phyloP scores from a whole-genome alignment of 2,329 filamentous ascomycete genomes.

The Colletotrichum sansevieriae region DNA sequence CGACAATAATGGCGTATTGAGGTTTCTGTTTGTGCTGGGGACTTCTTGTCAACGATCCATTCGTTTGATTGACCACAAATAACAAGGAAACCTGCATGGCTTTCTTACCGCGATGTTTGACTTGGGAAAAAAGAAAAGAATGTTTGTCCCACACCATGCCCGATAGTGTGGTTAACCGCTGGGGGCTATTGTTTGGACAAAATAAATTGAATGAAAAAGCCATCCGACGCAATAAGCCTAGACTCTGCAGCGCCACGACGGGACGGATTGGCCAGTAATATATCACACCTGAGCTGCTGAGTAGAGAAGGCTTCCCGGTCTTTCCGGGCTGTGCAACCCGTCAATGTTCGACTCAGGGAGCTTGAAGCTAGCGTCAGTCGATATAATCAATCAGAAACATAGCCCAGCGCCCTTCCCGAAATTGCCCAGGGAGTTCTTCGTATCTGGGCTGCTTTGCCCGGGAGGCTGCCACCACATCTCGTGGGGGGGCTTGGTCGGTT shows the following conservation, averaged over 20 bases:
- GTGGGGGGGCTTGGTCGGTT: not conserved
- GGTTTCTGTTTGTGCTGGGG: not conserved
- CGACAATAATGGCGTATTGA: not conserved
- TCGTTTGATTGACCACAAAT: not conserved
- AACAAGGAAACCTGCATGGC: not conserved
- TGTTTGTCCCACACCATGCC: too few species aligned
- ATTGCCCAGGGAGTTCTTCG: not conserved
- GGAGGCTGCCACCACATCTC: not conserved
- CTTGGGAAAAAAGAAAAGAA: not conserved
- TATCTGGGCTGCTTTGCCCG: not conserved
- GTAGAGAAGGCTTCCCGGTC: not conserved
- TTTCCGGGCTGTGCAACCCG: conserved; percentile 1
- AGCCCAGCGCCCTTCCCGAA: not conserved
- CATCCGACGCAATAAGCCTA: not conserved
- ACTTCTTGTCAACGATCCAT: not conserved
- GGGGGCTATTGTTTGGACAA: not conserved
- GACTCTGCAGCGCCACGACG: not conserved
- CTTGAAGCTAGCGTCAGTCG: not conserved
- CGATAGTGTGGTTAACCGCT: not conserved
- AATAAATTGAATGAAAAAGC: not conserved
- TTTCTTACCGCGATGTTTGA: not conserved
- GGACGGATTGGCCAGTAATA: not conserved
- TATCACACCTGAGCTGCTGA: not conserved
- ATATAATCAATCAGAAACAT: not conserved
- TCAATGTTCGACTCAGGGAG: not conserved